These are phyloP conservation scores for Debaryomyces maramus DNA, from an alignment of 805 yeast species.

Conservation along the genomic window DNA sequence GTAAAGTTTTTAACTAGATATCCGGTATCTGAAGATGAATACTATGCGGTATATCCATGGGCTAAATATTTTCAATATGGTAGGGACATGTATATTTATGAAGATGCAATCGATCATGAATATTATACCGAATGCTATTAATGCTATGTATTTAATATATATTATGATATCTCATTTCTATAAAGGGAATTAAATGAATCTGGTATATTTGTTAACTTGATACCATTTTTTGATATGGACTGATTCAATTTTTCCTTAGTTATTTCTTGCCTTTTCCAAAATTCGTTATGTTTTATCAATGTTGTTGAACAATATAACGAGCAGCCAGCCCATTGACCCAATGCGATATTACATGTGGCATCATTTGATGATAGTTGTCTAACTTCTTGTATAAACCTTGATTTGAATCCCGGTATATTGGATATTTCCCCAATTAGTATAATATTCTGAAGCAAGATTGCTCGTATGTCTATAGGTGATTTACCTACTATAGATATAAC, in stretches of 20 bases:
- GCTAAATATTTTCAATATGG: conserved; percentile 8
- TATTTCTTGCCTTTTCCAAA: conserved; percentile 21
- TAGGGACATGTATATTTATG: not conserved
- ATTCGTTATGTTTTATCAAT: conserved; percentile 13
- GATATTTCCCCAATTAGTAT: conserved; percentile 25
- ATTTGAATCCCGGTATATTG: conserved; percentile 24
- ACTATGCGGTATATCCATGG: conserved; percentile 18
- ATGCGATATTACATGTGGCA: conserved; percentile 10
- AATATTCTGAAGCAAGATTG: conserved; percentile 16
- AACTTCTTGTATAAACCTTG: conserved; percentile 15
- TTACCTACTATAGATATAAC: conserved; percentile 9
- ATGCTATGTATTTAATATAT: no score
- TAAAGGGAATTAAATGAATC: conserved; percentile 8
- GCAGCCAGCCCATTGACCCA: conserved; percentile 35
- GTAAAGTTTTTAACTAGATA: not conserved
- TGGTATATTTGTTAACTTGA: conserved; percentile 10
- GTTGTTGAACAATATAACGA: conserved; percentile 28
- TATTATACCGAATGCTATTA: not conserved
- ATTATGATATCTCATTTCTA: not conserved
- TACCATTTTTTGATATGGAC: conserved; percentile 4
- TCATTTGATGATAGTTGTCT: conserved; percentile 3
- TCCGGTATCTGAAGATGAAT: conserved; percentile 8
- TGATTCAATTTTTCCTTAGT: conserved; percentile 19
- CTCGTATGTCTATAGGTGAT: conserved; percentile 21
- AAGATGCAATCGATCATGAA: conserved; percentile 2